A percentile compares a stretch with the other conserved stretches of the same genome.
Conservation (phyloP, 225 moss, liverwort and hornwort species). For the Straminergon stramineum region DNA sequence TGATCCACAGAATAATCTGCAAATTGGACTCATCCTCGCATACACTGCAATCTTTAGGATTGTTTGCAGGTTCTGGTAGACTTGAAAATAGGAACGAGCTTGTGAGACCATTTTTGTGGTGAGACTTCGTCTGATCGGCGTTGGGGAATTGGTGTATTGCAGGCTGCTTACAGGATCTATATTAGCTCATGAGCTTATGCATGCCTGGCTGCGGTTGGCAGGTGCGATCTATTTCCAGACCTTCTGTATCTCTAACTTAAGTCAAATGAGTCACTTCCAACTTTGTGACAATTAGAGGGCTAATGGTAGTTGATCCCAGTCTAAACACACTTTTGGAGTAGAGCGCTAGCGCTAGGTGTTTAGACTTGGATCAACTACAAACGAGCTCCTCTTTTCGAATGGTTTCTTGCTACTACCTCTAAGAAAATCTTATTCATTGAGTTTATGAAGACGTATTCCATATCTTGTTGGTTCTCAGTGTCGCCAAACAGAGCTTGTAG, state of each 20-base stretch:
- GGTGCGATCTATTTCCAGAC: conserved; percentile 20
- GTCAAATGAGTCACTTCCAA: background rate
- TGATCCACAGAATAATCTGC: background rate
- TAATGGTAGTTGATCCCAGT: background rate
- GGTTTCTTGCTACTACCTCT: background rate
- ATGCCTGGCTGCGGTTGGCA: conserved; percentile 62
- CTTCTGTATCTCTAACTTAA: background rate
- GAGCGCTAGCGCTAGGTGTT: background rate
- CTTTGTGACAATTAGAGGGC: background rate
- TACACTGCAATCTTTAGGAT: background rate
- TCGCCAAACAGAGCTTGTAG: background rate
- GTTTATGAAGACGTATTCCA: background rate
- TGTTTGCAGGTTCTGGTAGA: background rate
- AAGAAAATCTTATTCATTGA: background rate
- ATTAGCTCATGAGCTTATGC: conserved; percentile 79
- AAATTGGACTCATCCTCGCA: background rate
- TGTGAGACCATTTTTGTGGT: background rate
- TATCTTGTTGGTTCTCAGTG: background rate
- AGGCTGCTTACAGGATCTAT: conserved; percentile 80
- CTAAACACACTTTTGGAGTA: background rate
- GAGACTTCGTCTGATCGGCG: background rate
- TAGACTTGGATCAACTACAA: no score
- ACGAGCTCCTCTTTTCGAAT: background rate
- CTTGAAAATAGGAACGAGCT: background rate
- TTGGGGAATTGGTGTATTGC: conserved; percentile 8